Percentiles rank a stretch among this genome's conserved stretches.
Conservation (phyloP, 352 stramenopile species). For the Phytophthora melonis region DNA sequence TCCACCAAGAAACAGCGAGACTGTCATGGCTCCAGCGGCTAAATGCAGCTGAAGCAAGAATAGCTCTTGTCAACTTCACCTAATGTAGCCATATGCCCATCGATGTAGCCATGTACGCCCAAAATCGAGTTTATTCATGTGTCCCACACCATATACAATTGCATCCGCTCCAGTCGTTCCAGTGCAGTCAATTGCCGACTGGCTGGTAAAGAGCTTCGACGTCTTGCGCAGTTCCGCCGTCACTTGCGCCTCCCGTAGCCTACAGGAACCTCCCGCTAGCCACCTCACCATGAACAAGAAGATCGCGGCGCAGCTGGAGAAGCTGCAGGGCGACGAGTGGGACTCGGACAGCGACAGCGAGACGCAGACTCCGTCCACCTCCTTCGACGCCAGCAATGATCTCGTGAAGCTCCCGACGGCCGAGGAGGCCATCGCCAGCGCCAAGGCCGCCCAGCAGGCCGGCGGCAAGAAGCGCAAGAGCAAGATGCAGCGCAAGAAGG, state of each 20-base stretch:
- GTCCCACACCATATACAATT: neutral
- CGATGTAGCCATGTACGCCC: neutral
- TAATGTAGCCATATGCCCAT: neutral
- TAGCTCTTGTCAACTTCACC: neutral
- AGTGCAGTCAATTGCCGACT: slow-evolving; percentile 33
- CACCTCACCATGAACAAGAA: slow-evolving; percentile 68
- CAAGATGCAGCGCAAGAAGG: slow-evolving; percentile 56
- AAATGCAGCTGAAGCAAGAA: slow-evolving; percentile 21
- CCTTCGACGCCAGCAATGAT: slow-evolving; percentile 61
- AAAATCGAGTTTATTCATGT: neutral
- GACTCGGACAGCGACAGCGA: slow-evolving; percentile 86
- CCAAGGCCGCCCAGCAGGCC: neutral
- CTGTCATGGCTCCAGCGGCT: neutral
- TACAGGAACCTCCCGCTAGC: neutral
- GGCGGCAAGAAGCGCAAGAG: slow-evolving; percentile 52
- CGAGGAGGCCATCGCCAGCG: slow-evolving; percentile 16
- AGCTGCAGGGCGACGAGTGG: slow-evolving; percentile 86
- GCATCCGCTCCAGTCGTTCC: slow-evolving; percentile 20
- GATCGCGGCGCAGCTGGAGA: slow-evolving; percentile 79
- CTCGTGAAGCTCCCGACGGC: slow-evolving; percentile 59
- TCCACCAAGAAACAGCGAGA: neutral
- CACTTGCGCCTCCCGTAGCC: neutral
- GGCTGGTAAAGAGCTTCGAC: slow-evolving; percentile 7
- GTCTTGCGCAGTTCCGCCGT: neutral
- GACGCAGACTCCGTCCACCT: slow-evolving; percentile 37